A percentile compares a stretch with the other conserved stretches of the same genome.
These are phyloP conservation scores for Lentinula sp. DNA, from an alignment of 768 basidiomycete species.

Conservation along the genomic window DNA sequence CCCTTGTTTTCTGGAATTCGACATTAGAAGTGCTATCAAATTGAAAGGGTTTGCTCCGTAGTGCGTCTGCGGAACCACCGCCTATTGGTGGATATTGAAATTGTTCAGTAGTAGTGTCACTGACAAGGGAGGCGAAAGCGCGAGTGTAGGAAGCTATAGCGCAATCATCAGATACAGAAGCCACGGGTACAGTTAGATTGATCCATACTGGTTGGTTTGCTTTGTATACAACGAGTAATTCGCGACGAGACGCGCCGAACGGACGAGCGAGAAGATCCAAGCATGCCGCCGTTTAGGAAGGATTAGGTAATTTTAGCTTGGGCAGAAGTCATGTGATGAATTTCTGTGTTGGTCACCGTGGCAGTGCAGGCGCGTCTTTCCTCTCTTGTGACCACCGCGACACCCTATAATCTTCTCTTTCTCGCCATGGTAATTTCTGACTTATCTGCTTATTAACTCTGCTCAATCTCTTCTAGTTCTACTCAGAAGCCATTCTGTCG, in stretches of 20 bases:
- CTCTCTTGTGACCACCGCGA: constrained; percentile 3
- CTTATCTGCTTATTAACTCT: not conserved
- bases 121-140: not conserved
- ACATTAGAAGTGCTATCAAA: constrained; percentile 12
- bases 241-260: constrained; percentile 10
- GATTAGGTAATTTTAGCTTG: not conserved
- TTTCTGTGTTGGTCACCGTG: not conserved
- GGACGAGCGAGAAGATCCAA: constrained; percentile 16
- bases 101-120: not conserved
- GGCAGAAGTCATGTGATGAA: not conserved
- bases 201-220: not conserved
- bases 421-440: constrained; percentile 22
- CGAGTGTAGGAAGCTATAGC: not conserved
- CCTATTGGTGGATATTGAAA: not conserved
- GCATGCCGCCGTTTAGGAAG: constrained; percentile 11
- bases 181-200: not conserved
- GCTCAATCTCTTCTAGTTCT: constrained; percentile 50
- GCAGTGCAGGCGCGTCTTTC: not conserved
- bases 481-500: constrained; percentile 90
- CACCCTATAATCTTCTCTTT: constrained; percentile 9
- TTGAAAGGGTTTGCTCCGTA: constrained; percentile 8
- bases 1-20: constrained; percentile 17
- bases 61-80: not conserved
- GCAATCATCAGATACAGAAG: not conserved
- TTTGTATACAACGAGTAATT: not conserved